Conservation (phyloP, 2,329 filamentous ascomycete genomes). For the Alternaria metachromatica region DNA sequence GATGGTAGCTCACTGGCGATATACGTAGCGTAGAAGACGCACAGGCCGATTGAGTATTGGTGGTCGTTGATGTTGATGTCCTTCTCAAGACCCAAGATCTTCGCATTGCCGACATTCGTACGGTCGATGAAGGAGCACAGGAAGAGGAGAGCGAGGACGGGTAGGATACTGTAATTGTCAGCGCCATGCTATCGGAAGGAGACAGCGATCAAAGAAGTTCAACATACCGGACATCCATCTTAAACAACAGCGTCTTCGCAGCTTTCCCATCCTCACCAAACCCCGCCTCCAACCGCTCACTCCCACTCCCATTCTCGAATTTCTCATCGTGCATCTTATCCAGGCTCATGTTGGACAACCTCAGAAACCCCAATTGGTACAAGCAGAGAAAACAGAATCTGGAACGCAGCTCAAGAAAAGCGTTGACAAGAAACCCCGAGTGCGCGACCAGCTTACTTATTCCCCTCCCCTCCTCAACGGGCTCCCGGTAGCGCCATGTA, state of each 20-base stretch:
- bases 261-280: conserved; percentile 15
- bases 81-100: conserved; percentile 66
- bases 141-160: conserved; percentile 68
- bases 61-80: conserved; percentile 62
- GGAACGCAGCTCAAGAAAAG: background rate
- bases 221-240: conserved; percentile 59
- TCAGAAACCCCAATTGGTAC: background rate
- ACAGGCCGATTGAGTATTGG: conserved; percentile 69
- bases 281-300: conserved; percentile 25
- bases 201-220: too few species aligned
- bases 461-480: background rate
- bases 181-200: too few species aligned
- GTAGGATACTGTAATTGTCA: conserved; percentile 59
- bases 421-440: background rate
- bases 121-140: conserved; percentile 71
- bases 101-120: conserved; percentile 76
- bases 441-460: background rate
- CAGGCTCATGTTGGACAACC: conserved; percentile 4
- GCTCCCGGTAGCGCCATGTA: background rate
- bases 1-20: conserved; percentile 69
- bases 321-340: conserved; percentile 38
- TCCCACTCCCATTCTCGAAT: conserved; percentile 23
- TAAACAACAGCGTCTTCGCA: conserved; percentile 55
- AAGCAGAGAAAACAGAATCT: background rate
- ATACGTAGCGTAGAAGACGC: conserved; percentile 71